Percentiles rank a stretch among this genome's conserved stretches.
Conservation (phyloP, 352 stramenopile species). For the Globisporangium irregulare region DNA sequence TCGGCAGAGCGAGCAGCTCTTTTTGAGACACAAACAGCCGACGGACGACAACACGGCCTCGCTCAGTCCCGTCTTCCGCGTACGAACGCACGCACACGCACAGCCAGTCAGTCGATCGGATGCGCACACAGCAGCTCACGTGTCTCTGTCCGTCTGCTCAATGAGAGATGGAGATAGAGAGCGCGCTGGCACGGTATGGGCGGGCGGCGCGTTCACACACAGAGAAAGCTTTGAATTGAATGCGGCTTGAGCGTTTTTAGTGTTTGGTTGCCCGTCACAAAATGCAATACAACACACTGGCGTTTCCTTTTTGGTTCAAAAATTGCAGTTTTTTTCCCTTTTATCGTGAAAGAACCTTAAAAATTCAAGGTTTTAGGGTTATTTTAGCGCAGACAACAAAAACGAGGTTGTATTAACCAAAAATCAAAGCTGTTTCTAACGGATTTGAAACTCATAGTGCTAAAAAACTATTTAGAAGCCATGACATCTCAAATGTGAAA, state of each 20-base stretch:
- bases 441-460: too few species aligned
- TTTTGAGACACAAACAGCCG: not conserved
- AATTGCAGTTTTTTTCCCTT: too few species aligned
- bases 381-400: too few species aligned
- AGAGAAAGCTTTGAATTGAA: not conserved
- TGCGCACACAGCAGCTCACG: not conserved
- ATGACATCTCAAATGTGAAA: too few species aligned
- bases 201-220: not conserved
- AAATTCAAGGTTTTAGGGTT: too few species aligned
- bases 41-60: not conserved
- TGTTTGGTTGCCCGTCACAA: too few species aligned
- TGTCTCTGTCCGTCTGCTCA: not conserved
- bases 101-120: not conserved
- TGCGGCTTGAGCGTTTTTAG: not conserved
- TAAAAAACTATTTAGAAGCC: too few species aligned
- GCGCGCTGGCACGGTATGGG: not conserved
- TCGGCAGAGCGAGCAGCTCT: not conserved
- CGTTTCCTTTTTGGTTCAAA: too few species aligned
- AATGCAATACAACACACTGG: too few species aligned
- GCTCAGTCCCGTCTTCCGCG: not conserved
- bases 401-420: too few species aligned
- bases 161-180: not conserved
- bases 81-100: not conserved
- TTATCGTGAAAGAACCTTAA: too few species aligned
- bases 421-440: too few species aligned